Base-by-base conservation (phyloP, 75 land plant species). In the Chamaecyparis obtusa region DNA sequence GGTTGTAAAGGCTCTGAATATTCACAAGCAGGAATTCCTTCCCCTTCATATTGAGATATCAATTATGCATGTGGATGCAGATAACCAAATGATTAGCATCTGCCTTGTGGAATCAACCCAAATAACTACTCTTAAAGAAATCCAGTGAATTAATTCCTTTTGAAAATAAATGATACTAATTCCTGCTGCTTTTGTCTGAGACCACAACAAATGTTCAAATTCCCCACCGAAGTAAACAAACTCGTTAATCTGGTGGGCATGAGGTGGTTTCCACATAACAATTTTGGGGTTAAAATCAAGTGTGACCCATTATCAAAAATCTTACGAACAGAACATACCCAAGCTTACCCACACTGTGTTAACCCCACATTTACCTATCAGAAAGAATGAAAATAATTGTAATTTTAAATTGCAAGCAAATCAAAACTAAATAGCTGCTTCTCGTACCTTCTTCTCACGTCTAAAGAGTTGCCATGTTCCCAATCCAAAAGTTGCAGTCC, bases 391-490 rank as follows among this genome's bases (percentile, higher is more conserved):
- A 49, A n/a, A 35, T 6, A 64, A 0, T 24, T 55, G 41, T 48
- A 64, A n/a, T 46, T 57, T 21, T 6, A 24, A 19, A 88, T 44
- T 6, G 39, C 43, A 80, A 77, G 27, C 9, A 56, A 88, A 32
- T 17, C 44, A 71, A 48, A 15, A 21, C 27, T 60, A 67, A 27
- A 16, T 3, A 83, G 15, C 9, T 19, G n/a, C 9, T 64, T 11
- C 78, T 76, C 16, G 37, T 55, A 94, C 99, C 95, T 98, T 97
- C 67, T 94, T 93, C 75, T 95, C 87, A 32, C 99, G 89, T 46
- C 99, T 91, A 71, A 94, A 87, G 46, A 98, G 85, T 88, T 98
- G 97, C 99, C 99, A 98, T 4, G 96, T 92, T 37, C 99, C 99
- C 75, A 98, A 93, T 21, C 99, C 99, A 88, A 98, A 98, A 11